Evolutionary conservation across 1,284 basidiomycete genomes (phyloP).

Genomic region (Cryptococcus sp.): DNA sequence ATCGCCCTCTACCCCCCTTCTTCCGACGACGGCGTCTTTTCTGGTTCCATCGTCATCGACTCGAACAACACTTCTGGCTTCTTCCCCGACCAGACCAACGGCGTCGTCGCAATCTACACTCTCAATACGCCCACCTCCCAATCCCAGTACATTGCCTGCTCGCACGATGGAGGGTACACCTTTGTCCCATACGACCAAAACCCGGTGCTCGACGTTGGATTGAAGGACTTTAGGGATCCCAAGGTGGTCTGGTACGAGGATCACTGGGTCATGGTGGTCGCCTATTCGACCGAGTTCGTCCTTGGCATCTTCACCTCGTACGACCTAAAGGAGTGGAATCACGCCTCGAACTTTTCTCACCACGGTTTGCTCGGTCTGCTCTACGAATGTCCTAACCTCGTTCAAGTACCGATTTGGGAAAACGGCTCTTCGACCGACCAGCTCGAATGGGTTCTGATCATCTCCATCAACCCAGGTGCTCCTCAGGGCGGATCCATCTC

Average conservation of each 20-base stretch:
- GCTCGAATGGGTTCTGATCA: slow-evolving; percentile 19
- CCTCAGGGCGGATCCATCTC: slow-evolving; percentile 42
- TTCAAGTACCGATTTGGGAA: slow-evolving; percentile 38
- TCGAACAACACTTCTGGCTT: slow-evolving; percentile 48
- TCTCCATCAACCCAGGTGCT: slow-evolving; percentile 38
- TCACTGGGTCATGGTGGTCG: slow-evolving; percentile 48
- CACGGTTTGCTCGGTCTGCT: slow-evolving; percentile 39
- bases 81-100: slow-evolving; percentile 41
- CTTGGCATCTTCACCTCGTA: slow-evolving; percentile 45
- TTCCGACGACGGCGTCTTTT: slow-evolving; percentile 35
- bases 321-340: slow-evolving; percentile 46
- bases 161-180: slow-evolving; percentile 45
- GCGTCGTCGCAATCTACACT: slow-evolving; percentile 49
- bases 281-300: slow-evolving; percentile 39
- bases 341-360: slow-evolving; percentile 39
- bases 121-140: slow-evolving; percentile 42
- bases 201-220: slow-evolving; percentile 41
- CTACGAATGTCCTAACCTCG: slow-evolving; percentile 46
- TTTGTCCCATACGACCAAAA: slow-evolving; percentile 43
- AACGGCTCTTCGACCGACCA: slow-evolving; percentile 5
- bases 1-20: slow-evolving; percentile 39
- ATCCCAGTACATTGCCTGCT: slow-evolving; percentile 46
- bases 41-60: slow-evolving; percentile 47
- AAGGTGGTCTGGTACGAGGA: slow-evolving; percentile 47
- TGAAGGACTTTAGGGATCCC: slow-evolving; percentile 48